phyloP scores from a whole-genome alignment of 1,284 basidiomycete species.

The Cystodermella granulosa region DNA sequence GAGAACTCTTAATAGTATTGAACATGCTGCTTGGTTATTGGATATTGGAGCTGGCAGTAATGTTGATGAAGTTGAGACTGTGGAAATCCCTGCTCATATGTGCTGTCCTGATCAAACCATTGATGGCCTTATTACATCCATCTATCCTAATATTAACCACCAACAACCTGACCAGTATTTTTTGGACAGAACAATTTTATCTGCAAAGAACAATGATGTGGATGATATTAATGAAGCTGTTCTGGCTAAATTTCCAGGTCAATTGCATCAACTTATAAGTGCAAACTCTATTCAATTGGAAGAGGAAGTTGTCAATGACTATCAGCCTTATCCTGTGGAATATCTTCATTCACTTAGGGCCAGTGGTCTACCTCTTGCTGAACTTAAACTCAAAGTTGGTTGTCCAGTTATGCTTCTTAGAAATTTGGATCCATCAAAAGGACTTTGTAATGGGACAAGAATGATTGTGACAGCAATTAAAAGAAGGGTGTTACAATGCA shows the following conservation, averaged over 20 bases:
- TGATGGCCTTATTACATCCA: conserved; percentile 25
- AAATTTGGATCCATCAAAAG: conserved; percentile 30
- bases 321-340: conserved; percentile 19
- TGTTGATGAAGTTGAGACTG: conserved; percentile 14
- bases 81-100: conserved; percentile 25
- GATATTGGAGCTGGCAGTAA: conserved; percentile 39
- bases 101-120: conserved; percentile 1
- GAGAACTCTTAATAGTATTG: conserved; percentile 17
- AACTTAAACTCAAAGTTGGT: conserved; percentile 31
- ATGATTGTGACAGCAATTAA: conserved; percentile 18
- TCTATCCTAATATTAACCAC: conserved; percentile 28
- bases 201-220: conserved; percentile 28
- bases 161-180: conserved; percentile 19
- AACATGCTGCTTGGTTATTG: conserved; percentile 34
- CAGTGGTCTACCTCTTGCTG: conserved; percentile 25
- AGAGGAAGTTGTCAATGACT: too few species aligned
- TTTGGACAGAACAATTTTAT: conserved; percentile 25
- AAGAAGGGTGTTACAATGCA: conserved; percentile 23
- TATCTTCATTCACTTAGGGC: conserved; percentile 25
- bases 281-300: conserved; percentile 20
- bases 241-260: conserved; percentile 22
- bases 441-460: conserved; percentile 37
- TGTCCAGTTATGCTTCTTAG: conserved; percentile 35
- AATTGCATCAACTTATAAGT: conserved; percentile 14
- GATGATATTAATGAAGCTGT: conserved; percentile 25